A percentile compares a stretch with the other conserved stretches of the same genome.
phyloP scores from a whole-genome alignment of 306 rosid species.

The Leucaena leucocephala region DNA sequence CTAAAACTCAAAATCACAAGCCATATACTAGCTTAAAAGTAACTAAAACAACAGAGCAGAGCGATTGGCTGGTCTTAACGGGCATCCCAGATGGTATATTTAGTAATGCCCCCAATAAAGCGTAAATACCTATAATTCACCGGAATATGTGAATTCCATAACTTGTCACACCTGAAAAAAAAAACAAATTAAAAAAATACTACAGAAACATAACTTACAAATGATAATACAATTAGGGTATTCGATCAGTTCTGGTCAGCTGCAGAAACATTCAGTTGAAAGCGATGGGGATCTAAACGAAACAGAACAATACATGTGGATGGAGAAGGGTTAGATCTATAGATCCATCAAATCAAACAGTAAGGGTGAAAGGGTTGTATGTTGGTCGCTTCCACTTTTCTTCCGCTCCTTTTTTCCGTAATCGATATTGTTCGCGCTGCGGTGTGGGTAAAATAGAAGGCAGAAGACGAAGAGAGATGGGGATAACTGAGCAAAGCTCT shows the following conservation, averaged over 20 bases:
- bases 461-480: conserved; percentile 23
- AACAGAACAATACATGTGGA: conserved; percentile 60
- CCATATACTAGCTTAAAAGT: conserved; percentile 23
- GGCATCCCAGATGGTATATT: conserved; percentile 27
- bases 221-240: conserved; percentile 32
- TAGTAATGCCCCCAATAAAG: conserved; percentile 23
- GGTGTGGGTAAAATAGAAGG: conserved; percentile 8
- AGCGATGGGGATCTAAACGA: conserved; percentile 58
- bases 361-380: conserved; percentile 50
- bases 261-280: conserved; percentile 32
- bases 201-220: conserved; percentile 24
- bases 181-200: background rate
- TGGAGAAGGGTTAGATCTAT: conserved; percentile 66
- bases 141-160: conserved; percentile 5
- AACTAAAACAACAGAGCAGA: conserved; percentile 17
- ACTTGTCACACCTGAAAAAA: background rate
- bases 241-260: conserved; percentile 48
- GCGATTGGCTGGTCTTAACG: conserved; percentile 12
- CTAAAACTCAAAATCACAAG: conserved; percentile 8
- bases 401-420: background rate
- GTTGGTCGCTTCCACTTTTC: conserved; percentile 18
- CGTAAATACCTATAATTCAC: conserved; percentile 1
- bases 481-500: conserved; percentile 19
- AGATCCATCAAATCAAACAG: conserved; percentile 66
- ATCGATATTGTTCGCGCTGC: conserved; percentile 4